Evolutionary conservation across 192 early-diverging fungal species (phyloP), one percentile per base, ranked within the genome.

Genomic region (Irineochytrium annulatum): DNA sequence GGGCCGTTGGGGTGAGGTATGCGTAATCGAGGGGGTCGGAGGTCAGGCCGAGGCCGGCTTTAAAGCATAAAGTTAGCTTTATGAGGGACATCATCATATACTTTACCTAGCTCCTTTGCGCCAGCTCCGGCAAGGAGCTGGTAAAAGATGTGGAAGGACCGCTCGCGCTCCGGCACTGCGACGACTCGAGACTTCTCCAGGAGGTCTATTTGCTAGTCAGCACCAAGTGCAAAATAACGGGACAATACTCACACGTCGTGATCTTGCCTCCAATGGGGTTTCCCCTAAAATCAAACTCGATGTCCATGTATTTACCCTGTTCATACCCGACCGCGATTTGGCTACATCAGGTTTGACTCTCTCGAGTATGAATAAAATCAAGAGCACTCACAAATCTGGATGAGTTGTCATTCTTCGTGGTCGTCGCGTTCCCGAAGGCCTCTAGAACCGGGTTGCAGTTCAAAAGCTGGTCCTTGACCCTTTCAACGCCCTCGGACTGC

Each of bases 111-210:
- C 84, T 83, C 43, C 17, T 94, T 87, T 34, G 82, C 82, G 30
- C 76, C 57, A 6, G 87, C 79, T 0, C 93, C 94, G n/a, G 89
- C 81, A 3, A 94, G 78, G 27, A 97, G 72, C 57, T 93, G 86
- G 73, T 97, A 92, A 64, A 97, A 91, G 19, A 93, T 84, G 65
- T 95, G 92, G 71, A 91, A 97, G 63, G 87, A 89, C 43, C 90
- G 80, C 65, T 93, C 91, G 14, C 34, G 22, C 8, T 68, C 35
- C 19, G 63, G 59, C 45, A 70, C 56, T 19, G 30, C 19, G 14
- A 71, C 69, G 17, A 71, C 69, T 8, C 69, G 46, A 24, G 67
- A 72, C 57, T 65, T 67, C 52, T 65, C 63, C 63, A 65, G 19
- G 14, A 65, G 31, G 43, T 65, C 60, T 59, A 17, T 37, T 17